These are phyloP conservation scores for Barnettozyma sp. DNA, from an alignment of 805 yeast species.

Conservation along the genomic window DNA sequence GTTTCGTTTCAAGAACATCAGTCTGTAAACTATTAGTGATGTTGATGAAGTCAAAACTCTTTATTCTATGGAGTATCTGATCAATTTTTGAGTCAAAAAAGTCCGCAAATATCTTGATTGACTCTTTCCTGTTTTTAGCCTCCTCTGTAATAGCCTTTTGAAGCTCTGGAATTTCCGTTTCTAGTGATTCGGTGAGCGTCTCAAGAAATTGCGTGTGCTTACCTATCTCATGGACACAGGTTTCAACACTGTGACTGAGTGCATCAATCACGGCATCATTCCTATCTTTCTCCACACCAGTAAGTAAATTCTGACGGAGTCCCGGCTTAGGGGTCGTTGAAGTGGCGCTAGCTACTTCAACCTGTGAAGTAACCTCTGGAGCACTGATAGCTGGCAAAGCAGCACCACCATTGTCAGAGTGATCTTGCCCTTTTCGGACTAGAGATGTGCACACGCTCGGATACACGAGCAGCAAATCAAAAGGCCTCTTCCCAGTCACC, in stretches of 20 bases:
- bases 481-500: background rate
- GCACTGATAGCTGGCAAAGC: no score
- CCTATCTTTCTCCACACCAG: background rate
- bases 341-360: no score
- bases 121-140: constrained; percentile 6
- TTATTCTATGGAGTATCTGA: background rate
- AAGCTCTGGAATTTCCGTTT: background rate
- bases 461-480: no score
- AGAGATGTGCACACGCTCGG: no score
- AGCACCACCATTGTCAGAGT: no score
- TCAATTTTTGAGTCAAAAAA: constrained; percentile 9
- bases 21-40: background rate
- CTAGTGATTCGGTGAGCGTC: background rate
- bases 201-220: constrained; percentile 1
- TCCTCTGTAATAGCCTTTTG: constrained; percentile 1
- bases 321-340: no score
- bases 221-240: background rate
- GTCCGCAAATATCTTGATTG: constrained; percentile 6
- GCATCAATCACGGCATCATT: background rate
- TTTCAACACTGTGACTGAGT: background rate
- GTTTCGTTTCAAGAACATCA: background rate
- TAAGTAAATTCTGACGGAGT: no score
- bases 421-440: no score
- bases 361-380: no score
- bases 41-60: background rate